A percentile compares a stretch with the other conserved stretches of the same genome.
phyloP scores from a whole-genome alignment of 2,329 filamentous ascomycete species.

The Aaosphaeria arxii region DNA sequence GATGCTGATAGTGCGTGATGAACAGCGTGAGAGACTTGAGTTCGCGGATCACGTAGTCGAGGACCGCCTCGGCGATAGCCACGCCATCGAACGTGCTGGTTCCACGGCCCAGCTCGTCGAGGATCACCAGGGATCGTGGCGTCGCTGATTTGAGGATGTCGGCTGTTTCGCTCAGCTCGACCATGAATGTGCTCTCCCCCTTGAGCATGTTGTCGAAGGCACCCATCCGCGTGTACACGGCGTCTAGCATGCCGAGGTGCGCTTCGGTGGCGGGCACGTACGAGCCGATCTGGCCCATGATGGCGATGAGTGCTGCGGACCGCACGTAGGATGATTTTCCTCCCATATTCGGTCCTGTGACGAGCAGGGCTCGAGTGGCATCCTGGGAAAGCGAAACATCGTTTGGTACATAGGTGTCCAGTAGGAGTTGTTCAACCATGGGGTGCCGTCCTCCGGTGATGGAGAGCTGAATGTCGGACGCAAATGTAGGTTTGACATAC shows the following conservation, averaged over 20 bases:
- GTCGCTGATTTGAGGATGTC: conserved; percentile 89
- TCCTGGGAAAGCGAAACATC: conserved; percentile 64
- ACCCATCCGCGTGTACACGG: conserved; percentile 93
- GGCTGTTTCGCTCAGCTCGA: conserved; percentile 89
- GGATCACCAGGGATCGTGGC: conserved; percentile 77
- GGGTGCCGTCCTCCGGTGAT: conserved; percentile 80
- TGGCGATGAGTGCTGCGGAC: conserved; percentile 82
- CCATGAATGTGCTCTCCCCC: conserved; percentile 96
- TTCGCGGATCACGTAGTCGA: conserved; percentile 77
- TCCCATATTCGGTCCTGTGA: conserved; percentile 98
- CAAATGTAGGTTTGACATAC: conserved; percentile 75
- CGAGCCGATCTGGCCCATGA: conserved; percentile 92
- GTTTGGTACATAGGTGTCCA: conserved; percentile 89
- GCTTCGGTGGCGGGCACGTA: conserved; percentile 82
- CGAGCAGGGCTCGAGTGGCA: conserved; percentile 68
- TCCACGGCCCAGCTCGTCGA: conserved; percentile 91
- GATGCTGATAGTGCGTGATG: conserved; percentile 95
- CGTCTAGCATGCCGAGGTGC: conserved; percentile 77
- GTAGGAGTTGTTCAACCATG: conserved; percentile 88
- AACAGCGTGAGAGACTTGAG: conserved; percentile 80
- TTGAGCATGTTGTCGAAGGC: conserved; percentile 95
- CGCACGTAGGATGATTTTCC: conserved; percentile 98
- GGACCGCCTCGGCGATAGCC: conserved; percentile 88
- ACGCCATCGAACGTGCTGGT: conserved; percentile 95
- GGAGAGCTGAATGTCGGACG: conserved; percentile 64